Percentiles rank a stretch among this genome's conserved stretches.
Conservation (phyloP, 768 basidiomycete species). For the Exidia glandulosa region DNA sequence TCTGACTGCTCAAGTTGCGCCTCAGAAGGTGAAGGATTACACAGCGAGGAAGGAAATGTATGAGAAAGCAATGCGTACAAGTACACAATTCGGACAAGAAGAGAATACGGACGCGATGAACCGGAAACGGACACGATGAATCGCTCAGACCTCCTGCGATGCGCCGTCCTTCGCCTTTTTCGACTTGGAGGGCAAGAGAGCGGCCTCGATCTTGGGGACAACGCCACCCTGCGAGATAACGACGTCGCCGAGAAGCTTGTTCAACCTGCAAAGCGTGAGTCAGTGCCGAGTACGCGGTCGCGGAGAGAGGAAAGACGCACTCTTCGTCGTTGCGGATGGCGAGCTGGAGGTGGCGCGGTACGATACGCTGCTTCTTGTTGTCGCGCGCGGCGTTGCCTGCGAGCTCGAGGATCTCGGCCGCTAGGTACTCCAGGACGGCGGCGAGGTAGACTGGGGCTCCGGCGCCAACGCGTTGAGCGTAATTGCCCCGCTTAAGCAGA, state of each 20-base stretch:
- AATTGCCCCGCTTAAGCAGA: constrained; percentile 62
- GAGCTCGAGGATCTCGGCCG: constrained; percentile 78
- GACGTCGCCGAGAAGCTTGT: constrained; percentile 47
- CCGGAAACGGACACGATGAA: no score
- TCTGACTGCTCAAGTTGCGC: no score
- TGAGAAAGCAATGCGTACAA: no score
- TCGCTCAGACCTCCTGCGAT: no score
- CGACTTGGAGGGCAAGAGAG: constrained; percentile 12
- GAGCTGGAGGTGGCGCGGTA: constrained; percentile 66
- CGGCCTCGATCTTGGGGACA: constrained; percentile 48
- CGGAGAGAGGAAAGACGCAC: constrained; percentile 21
- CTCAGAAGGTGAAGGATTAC: no score
- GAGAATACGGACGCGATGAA: no score
- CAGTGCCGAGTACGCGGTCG: neutral
- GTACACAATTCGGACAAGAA: no score
- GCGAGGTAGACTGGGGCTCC: constrained; percentile 78
- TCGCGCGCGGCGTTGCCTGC: constrained; percentile 72
- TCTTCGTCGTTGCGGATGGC: constrained; percentile 72
- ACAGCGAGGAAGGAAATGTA: no score
- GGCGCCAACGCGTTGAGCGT: constrained; percentile 57
- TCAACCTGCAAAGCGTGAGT: constrained; percentile 27
- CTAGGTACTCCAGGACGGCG: constrained; percentile 78
- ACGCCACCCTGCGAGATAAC: constrained; percentile 75
- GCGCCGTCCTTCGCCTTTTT: constrained; percentile 2
- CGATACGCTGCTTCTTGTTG: constrained; percentile 75